Conservation (phyloP, 2,329 filamentous ascomycete species). For the Pseudogymnoascus sp. region DNA sequence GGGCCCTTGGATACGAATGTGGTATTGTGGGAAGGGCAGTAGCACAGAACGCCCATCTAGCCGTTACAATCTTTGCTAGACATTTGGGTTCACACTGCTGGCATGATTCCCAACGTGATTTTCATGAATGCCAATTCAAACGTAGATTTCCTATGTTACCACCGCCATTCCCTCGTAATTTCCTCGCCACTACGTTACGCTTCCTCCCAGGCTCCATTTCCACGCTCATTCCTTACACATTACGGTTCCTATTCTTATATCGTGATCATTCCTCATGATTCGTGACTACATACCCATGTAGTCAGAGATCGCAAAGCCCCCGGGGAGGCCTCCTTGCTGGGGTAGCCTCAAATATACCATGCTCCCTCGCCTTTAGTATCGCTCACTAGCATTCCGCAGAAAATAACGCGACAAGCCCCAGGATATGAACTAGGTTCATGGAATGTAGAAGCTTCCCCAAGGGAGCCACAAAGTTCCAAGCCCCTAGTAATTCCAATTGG, state of each 20-base stretch:
- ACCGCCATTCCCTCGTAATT: not conserved
- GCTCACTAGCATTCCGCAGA: not conserved
- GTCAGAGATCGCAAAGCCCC: not conserved
- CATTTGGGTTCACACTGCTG: not conserved
- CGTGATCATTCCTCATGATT: not conserved
- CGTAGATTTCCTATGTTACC: not conserved
- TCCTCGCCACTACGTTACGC: too few species aligned
- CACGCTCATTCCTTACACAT: not conserved
- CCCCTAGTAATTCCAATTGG: too few species aligned
- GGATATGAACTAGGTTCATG: too few species aligned
- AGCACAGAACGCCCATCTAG: not conserved
- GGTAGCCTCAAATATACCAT: not conserved
- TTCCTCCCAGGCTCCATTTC: not conserved
- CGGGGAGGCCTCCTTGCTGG: not conserved
- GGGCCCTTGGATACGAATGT: not conserved
- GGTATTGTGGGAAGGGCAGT: not conserved
- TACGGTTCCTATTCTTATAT: not conserved
- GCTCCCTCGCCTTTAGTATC: not conserved
- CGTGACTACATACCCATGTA: not conserved
- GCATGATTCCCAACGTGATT: not conserved
- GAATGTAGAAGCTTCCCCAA: too few species aligned
- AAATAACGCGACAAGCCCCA: not conserved
- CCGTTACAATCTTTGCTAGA: not conserved
- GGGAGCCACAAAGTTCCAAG: too few species aligned
- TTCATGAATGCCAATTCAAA: not conserved